phyloP scores from a whole-genome alignment of 805 yeast genomes.

The Nakazawaea populi region DNA sequence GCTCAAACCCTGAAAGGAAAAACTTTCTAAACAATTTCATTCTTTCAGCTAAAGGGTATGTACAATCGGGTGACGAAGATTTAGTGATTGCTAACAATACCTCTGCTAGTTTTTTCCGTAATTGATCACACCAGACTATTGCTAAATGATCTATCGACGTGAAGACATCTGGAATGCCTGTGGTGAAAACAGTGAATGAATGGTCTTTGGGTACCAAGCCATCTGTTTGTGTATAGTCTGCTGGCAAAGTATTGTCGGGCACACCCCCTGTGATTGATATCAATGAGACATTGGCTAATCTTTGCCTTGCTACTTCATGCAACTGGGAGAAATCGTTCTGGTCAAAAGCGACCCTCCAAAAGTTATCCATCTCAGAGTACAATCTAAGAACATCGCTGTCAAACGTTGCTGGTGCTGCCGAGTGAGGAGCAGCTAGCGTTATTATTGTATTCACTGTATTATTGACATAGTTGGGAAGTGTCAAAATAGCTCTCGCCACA shows the following conservation, averaged over 20 bases:
- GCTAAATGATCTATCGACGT: slow-evolving; percentile 93
- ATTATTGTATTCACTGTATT: slow-evolving; percentile 77
- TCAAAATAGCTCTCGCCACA: slow-evolving; percentile 79
- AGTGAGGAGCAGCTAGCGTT: slow-evolving; percentile 88
- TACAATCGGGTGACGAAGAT: slow-evolving; percentile 35
- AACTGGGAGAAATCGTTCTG: slow-evolving; percentile 14
- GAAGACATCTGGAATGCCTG: slow-evolving; percentile 90
- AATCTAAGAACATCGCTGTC: slow-evolving; percentile 80
- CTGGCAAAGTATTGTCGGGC: slow-evolving; percentile 73
- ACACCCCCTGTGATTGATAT: slow-evolving; percentile 89
- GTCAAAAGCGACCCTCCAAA: slow-evolving; percentile 66
- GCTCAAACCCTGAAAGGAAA: slow-evolving; percentile 54
- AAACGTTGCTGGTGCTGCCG: slow-evolving; percentile 87
- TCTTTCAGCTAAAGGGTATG: slow-evolving; percentile 47
- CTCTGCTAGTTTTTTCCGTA: slow-evolving; percentile 57
- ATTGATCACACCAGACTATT: slow-evolving; percentile 92
- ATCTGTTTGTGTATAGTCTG: slow-evolving; percentile 78
- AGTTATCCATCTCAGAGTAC: slow-evolving; percentile 68
- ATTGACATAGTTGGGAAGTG: slow-evolving; percentile 67
- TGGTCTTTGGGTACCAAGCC: slow-evolving; percentile 66
- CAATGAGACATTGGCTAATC: slow-evolving; percentile 56
- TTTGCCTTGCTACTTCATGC: slow-evolving; percentile 31
- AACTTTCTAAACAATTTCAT: slow-evolving; percentile 47
- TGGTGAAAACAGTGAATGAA: slow-evolving; percentile 79
- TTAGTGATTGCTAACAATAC: slow-evolving; percentile 59